Base-by-base conservation (phyloP, 768 basidiomycete genomes). In the Kwoniella bestiolae region DNA sequence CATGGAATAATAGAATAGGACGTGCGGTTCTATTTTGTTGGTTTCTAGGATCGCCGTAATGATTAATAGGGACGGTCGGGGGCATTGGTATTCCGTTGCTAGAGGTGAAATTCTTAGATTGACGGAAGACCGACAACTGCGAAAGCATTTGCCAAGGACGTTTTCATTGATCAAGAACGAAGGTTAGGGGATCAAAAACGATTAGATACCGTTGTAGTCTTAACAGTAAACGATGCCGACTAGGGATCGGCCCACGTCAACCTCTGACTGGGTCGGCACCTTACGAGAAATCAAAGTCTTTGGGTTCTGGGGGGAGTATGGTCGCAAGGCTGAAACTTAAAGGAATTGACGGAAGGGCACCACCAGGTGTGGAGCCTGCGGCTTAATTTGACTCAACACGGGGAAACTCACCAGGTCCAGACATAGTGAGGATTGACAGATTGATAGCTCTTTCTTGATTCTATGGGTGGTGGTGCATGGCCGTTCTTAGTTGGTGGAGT, bases 221-320 rank as follows among this genome's bases (percentile, higher is more conserved):
- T 87, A 87, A 87, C 87, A 87, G 87, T 89, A 88, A 88, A 88
- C 87, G 85, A 88, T 88, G 87, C 87, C 85, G 85, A 88, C 87
- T 87, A 87, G 87, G 87, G 86, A 87, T 87, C 84, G 85, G 87
- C 83, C 83, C 83, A 87, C 82, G 86, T 86, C 86, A 85, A 85
- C 84, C 84, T 84, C 84, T 88, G 87, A 86, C 85, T 87, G 83
- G 84, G 83, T 88, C 85, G 84, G 88, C 87, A 88, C 87, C 88
- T 88, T 88, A 87, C 85, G 85, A 88, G 88, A 89, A 89, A 89
- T 88, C 87, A 89, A 88, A 89, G 89, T 89, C 87, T 89, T 89
- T 89, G 88, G 89, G 88, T 89, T 90, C 87, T 85, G 86, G 87
- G 86, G 50, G 50, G 59, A 87, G 87, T 86, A 87, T 87, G 86